Evolutionary conservation across 2,329 filamentous ascomycete genomes (phyloP), one percentile per base, ranked within the genome.

Genomic region (Xylariaceae sp.): DNA sequence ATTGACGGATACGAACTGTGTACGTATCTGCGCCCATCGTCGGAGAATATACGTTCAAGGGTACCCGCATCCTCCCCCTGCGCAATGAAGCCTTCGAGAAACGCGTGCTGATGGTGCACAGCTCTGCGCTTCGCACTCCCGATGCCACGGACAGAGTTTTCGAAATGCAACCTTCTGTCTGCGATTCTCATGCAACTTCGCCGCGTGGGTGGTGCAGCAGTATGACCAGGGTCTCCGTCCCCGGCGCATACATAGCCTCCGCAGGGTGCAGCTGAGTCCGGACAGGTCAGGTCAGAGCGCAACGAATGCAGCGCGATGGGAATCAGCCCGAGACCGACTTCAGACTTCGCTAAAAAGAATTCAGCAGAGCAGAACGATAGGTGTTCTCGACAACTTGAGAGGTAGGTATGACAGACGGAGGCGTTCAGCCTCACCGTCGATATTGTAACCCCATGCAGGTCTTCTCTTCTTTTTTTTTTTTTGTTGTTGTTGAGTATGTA

Each of bases 201-300:
- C 30, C 62, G 62, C 62, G 62, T 64, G 62, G 59, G 62, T 60
- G 18, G 52, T 54, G 59, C 60, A 59, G 57, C 53, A 53, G n/a
- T 18, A 51, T n/a, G 34, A 35, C 37, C 55, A 52, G 54, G 42
- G 54, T 37, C 47, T 48, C 53, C 50, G 45, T 50, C 53, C 47
- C 53, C 30, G 59, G 59, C 47, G 56, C 59, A 62, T 51, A 59
- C 62, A 59, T 48, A 59, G 57, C 56, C 48, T 59, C 55, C 55
- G 54, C 62, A 63, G 55, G 23, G 18, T 56, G 51, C 58, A 59
- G 62, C 62, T 58, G 49, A 60, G 42, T 13, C 34, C 18, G 59
- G 47, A 47, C 18, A 50, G 42, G 3, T n/a, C n/a, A n/a, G n/a
- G n/a, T 42, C 37, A 44, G 11, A 44, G 47, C 18, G 17, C 18